Evolutionary conservation across 1,139 yeast genomes (phyloP).

Genomic region (Arxiozyma slooffiae): DNA sequence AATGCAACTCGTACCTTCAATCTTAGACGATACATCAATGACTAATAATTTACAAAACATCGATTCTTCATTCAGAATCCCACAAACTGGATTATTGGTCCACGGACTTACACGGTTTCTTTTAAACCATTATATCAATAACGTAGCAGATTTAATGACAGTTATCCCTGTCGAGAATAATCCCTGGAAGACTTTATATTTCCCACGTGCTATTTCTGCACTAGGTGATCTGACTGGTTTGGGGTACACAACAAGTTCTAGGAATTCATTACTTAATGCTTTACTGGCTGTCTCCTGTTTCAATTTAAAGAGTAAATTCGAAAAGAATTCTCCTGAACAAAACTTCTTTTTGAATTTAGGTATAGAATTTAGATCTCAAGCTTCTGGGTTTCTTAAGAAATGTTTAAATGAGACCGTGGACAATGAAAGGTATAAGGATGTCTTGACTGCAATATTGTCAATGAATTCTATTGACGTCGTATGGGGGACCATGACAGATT

Average conservation of each 20-base stretch:
- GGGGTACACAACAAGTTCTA: constrained; percentile 67
- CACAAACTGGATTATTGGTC: constrained; percentile 52
- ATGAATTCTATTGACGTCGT: constrained; percentile 85
- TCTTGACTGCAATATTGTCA: constrained; percentile 70
- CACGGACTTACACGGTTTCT: constrained; percentile 62
- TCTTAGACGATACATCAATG: constrained; percentile 14
- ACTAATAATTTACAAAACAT: constrained; percentile 1
- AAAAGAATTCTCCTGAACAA: constrained; percentile 41
- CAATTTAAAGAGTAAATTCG: constrained; percentile 62
- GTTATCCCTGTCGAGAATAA: constrained; percentile 65
- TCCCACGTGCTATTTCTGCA: constrained; percentile 73
- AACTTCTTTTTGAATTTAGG: constrained; percentile 64
- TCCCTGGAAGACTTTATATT: constrained; percentile 80
- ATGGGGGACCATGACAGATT: constrained; percentile 87
- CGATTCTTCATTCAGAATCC: constrained; percentile 42
- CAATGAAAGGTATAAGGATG: constrained; percentile 72
- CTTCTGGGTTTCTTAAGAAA: constrained; percentile 54
- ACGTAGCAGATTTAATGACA: constrained; percentile 82
- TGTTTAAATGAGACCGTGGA: constrained; percentile 40
- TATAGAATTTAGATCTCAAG: constrained; percentile 63
- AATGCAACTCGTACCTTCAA: constrained; percentile 24
- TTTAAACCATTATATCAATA: constrained; percentile 62
- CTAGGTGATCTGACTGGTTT: constrained; percentile 65
- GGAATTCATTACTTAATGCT: constrained; percentile 71
- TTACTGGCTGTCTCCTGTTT: constrained; percentile 74